Base-by-base conservation (phyloP, 1,139 yeast genomes). In the Debaryomyces fabryi region DNA sequence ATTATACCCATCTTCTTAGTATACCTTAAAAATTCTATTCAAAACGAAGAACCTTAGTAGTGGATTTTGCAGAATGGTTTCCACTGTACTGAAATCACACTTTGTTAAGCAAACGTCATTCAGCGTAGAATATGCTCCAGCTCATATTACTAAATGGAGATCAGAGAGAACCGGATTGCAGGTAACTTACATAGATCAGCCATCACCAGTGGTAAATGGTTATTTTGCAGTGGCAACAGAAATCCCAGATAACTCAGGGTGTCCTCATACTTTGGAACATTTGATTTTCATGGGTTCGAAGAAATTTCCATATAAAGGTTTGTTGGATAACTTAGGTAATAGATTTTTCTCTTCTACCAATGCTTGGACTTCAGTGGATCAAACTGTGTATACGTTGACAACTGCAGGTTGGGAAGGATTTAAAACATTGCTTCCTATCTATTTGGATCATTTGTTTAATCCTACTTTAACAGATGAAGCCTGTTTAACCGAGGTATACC, bases 351-450 rank as follows among this genome's bases (percentile, higher is more conserved):
- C 97, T 1, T 78, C 84, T 7, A 95, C 99, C 0, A 95, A 95
- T 63, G 99, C 99, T 0, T 92, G 97, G 97, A 93, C 99, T 0
- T 91, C 87, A 1, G 88, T 93, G 3, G 99, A 95, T 67, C 96
- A 90, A 62, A 95, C 99, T 0, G 97, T 91, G 2, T 95, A 93
- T 61, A 90, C 97, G 1, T 74, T 95, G 49, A 81, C 87, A 8
- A 85, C 96, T 37, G 98, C 98, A 0, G 99, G 99, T 6, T 92
- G 97, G 97, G 91, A 88, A 49, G 99, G 98, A 0, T 95, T 95
- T 67, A 82, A 81, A 49, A 78, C 85, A 48, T 70, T 95, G 38
- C 76, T 95, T 39, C 99, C 99, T 0, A 85, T 91, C 1, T 95
- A 93, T 63, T 71, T 95, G 57, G 98, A 95, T 60, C 99, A 93